Evolutionary conservation across 2,329 filamentous ascomycete genomes (phyloP), one percentile per base, ranked within the genome.

Genomic region (Aureobasidium sp.): DNA sequence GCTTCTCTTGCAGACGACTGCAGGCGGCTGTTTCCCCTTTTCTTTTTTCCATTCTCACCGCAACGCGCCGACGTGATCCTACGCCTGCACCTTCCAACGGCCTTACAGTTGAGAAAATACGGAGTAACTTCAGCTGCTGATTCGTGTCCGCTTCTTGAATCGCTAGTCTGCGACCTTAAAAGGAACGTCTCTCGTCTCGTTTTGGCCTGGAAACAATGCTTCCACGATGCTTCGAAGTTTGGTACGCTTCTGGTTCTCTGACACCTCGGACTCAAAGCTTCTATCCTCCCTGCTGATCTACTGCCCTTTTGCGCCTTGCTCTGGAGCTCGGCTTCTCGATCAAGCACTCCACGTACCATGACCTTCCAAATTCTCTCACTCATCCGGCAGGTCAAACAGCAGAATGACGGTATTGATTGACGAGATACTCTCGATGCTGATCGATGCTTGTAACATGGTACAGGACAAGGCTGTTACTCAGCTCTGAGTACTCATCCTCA

Each of bases 261-360:
- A 57, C 53, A 57, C 53, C 53, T 57, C 53, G 53, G 53, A 44
- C 53, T 45, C 25, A 45, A 57, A 44, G 25, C 41, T 44, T 57
- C 39, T 44, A 17, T n/a, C 5, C 29, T 45, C 22, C 17, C 39
- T 57, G 39, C 53, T 36, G 53, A 44, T 57, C 53, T 36, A 34
- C 29, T 41, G 14, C 20, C 45, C 14, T 25, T 29, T 31, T 48
- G 27, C 39, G 42, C 27, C 27, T 45, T 34, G 53, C 12, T 20
- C n/a, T 5, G 25, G n/a, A 29, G 25, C n/a, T 31, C 14, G 41
- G 27, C 39, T 34, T 27, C 12, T 57, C 39, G 22, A 36, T n/a
- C 22, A 25, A 15, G 39, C 11, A 27, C 7, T 17, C 8, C 5
- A 12, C 25, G n/a, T 2, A 34, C 9, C 14, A 17, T 29, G 17